These are phyloP conservation scores for Gastrodia elata DNA, from an alignment of 106 monocot genomes.

Conservation along the genomic window DNA sequence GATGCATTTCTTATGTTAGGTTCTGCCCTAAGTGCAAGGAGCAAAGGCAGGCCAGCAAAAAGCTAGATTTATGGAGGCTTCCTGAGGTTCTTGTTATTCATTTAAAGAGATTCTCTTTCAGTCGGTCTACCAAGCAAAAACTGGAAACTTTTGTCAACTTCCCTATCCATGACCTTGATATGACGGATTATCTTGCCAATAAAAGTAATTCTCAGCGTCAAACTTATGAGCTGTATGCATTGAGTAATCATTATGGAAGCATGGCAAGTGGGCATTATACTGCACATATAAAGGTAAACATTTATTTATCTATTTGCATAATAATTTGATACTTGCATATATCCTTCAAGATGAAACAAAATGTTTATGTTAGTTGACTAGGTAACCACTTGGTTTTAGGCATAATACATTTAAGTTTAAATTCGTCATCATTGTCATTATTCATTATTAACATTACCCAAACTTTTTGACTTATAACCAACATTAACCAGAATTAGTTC, in stretches of 20 bases:
- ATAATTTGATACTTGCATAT: not conserved
- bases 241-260: conserved; percentile 94
- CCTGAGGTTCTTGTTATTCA: conserved; percentile 96
- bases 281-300: conserved; percentile 82
- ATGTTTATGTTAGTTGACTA: not conserved
- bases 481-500: not conserved
- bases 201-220: conserved; percentile 60
- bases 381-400: not conserved
- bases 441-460: not conserved
- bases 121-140: conserved; percentile 85
- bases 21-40: conserved; percentile 95
- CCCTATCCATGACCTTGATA: conserved; percentile 85
- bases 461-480: not conserved
- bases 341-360: not conserved
- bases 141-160: conserved; percentile 95
- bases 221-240: conserved; percentile 84
- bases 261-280: conserved; percentile 99
- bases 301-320: conserved; percentile 4
- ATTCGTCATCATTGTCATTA: not conserved
- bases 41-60: conserved; percentile 97
- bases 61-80: conserved; percentile 95
- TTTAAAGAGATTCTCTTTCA: conserved; percentile 93
- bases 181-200: conserved; percentile 82
- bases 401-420: not conserved
- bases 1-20: conserved; percentile 28